Evolutionary conservation across 2,329 filamentous ascomycete genomes (phyloP), one percentile per base, ranked within the genome.

Genomic region (Ophiostoma piceae): DNA sequence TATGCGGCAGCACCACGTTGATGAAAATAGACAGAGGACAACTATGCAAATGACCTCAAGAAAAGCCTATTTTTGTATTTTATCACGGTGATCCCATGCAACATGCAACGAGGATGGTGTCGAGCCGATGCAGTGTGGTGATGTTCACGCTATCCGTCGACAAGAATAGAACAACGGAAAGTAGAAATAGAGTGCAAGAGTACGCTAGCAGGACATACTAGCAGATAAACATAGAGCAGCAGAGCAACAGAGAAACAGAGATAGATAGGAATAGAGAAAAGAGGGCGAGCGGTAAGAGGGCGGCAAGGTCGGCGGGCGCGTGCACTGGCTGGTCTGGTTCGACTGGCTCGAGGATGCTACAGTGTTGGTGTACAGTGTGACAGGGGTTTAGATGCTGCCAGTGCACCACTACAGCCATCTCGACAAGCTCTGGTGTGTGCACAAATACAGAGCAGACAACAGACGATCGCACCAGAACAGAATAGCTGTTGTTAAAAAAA

Each of bases 401-500:
- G 26, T 14, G 32, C 57, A 62, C 11, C 57, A 62, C 26, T 29
- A 29, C 54, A 26, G 32, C 12, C 14, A 29, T 22, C 26, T 22
- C 14, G 22, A 8, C 22, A 9, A 22, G 5, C 43, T 29, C 26
- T 29, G 26, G 26, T 29, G 26, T 29, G 26, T n/a, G 14, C 26
- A 62, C 26, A 32, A 62, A 6, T 6, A 35, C 8, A 35, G 35
- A 35, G 35, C 22, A 62, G 57, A 62, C 7, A 32, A 62, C 12
- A 16, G 57, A 62, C 57, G 26, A 62, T 62, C 57, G 14, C 57
- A 62, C 57, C 26, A 16, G 26, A 62, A 32, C 22, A 64, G 60
- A 64, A 64, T 37, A 64, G 60, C 60, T 39, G 60, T 65, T 65
- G 60, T 39, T 65, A 65, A 65, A 65, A 65, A 64, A 65, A 65